Evolutionary conservation across 2,329 filamentous ascomycete species (phyloP).

Genomic region (Aspergillus sp.): DNA sequence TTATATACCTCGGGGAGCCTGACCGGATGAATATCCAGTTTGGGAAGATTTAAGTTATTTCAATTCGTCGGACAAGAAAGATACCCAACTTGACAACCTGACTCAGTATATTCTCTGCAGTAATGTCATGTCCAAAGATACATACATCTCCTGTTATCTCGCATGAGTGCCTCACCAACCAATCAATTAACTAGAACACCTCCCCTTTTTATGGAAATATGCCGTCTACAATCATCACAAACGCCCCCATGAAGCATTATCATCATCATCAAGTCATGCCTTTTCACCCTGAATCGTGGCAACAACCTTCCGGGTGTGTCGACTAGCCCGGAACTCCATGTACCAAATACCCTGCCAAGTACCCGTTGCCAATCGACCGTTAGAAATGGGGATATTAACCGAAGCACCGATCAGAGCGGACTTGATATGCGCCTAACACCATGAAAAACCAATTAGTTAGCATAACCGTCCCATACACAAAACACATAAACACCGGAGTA

Average conservation of each 20-base stretch:
- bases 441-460: not conserved
- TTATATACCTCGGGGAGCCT: too few relatives aligned
- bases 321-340: constrained; percentile 75
- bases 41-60: too few relatives aligned
- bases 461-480: not conserved
- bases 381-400: constrained; percentile 82
- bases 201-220: not conserved
- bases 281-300: constrained; percentile 92
- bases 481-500: not conserved
- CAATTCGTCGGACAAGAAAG: too few relatives aligned
- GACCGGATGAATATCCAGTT: too few relatives aligned
- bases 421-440: constrained; percentile 77
- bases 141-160: not conserved
- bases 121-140: too few relatives aligned
- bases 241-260: constrained; percentile 4
- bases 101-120: too few relatives aligned
- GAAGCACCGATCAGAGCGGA: constrained; percentile 82
- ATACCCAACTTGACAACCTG: too few relatives aligned
- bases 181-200: not conserved
- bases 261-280: constrained; percentile 22
- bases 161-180: not conserved
- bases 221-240: constrained; percentile 7
- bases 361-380: constrained; percentile 68
- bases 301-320: constrained; percentile 75
- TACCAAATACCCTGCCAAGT: constrained; percentile 79